Evolutionary conservation across 176 grass and related monocot species (phyloP), one percentile per base, ranked within the genome.

Genomic region (Ensete ventricosum): DNA sequence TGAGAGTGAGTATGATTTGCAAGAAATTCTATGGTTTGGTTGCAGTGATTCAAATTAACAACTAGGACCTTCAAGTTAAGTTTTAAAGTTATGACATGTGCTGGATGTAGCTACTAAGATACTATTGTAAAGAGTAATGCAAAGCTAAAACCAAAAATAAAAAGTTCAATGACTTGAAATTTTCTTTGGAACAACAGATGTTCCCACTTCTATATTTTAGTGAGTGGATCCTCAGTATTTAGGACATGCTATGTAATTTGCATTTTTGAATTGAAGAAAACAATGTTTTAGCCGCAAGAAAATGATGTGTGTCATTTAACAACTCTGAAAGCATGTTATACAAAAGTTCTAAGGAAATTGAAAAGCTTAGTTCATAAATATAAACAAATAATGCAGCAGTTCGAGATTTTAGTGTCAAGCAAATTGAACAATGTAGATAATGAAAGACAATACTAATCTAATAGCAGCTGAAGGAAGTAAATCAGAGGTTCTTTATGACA

Each of bases 1-100:
- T 91, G 82, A 84, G 75, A 85, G 93, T 90, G 76, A 81, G 83
- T 73, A 73, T 73, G 6, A 16, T 34, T 48, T 14, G 3, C 24
- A 34, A 68, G 11, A 14, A 74, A 0, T 19, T 27, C 21, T 55
- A 74, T 34, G 23, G 11, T 58, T 27, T 55, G 6, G 52, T 16
- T 72, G 22, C 53, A 55, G 3, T 29, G 53, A 16, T 54, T 54
- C 71, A 16, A 55, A 53, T 8, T 11, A 52, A 70, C 67, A 14
- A 70, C 14, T 70, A 65, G 19, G 48, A 70, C 5, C 48, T 51
- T 70, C 14, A 21, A 50, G 34, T 17, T 10, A 51, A 50, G 67
- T 67, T 67, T 26, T 67, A 43, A 3, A 14, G 14, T 12, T 67
- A 64, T 23, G 10, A 11, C 22, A 64, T 25, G n/a, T 64, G 21